A percentile compares a stretch with the other conserved stretches of the same genome.
Evolutionary conservation across 2,329 filamentous ascomycete genomes (phyloP).

Genomic region (Talaromyces sp.): DNA sequence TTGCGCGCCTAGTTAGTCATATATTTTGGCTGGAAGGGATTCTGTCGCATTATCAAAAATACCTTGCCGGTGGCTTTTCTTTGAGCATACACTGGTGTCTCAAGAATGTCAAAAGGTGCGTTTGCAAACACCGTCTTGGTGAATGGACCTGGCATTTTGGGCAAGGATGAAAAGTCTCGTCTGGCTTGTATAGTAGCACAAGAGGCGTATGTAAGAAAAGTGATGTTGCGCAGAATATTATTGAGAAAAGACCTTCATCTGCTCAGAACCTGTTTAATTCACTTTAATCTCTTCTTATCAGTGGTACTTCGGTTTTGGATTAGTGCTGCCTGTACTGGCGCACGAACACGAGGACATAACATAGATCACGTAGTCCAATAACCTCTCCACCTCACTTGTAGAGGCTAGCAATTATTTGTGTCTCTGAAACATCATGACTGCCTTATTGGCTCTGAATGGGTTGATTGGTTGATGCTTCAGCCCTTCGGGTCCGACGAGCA

Average conservation of each 20-base stretch:
- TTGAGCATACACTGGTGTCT: background rate
- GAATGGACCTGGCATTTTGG: background rate
- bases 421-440: background rate
- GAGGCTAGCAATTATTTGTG: no score
- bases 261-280: background rate
- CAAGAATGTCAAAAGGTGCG: background rate
- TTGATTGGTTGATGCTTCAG: background rate
- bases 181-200: background rate
- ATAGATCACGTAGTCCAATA: background rate
- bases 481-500: background rate
- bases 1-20: background rate
- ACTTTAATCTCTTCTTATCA: background rate
- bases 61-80: background rate
- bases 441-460: background rate
- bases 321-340: background rate
- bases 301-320: background rate
- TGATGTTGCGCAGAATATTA: background rate
- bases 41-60: background rate
- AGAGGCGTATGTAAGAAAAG: background rate
- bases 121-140: background rate
- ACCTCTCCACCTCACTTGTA: no score
- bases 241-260: background rate
- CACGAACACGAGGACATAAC: background rate
- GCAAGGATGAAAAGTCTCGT: background rate
- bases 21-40: background rate